Percentiles rank a stretch among this genome's conserved stretches.
These are phyloP conservation scores for Umbilicaria muhlenbergii DNA, from an alignment of 495 filamentous ascomycete species.

Conservation along the genomic window DNA sequence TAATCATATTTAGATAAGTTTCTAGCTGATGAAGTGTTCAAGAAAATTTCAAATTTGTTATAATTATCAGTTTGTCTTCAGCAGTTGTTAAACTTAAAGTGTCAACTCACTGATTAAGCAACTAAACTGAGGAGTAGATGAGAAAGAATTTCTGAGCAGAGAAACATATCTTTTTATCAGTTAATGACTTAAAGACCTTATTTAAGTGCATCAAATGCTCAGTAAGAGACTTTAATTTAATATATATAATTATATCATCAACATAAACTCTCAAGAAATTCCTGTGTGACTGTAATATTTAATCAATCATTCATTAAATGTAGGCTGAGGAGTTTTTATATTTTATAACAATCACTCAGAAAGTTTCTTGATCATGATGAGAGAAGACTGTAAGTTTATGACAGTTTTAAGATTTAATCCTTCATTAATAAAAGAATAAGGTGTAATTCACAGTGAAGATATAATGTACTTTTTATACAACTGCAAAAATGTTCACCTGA, in stretches of 20 bases:
- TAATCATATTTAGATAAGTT: not conserved
- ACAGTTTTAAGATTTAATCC: not conserved
- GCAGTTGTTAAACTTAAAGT: not conserved
- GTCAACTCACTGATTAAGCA: not conserved
- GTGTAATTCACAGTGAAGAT: not conserved
- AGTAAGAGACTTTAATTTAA: too few relatives aligned
- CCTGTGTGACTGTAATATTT: not conserved
- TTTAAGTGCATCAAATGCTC: too few relatives aligned
- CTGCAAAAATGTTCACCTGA: not conserved
- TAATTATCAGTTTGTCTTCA: not conserved
- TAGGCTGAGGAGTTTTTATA: not conserved
- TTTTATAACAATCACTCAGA: not conserved
- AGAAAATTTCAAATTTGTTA: not conserved
- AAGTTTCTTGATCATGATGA: not conserved
- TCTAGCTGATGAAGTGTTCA: not conserved
- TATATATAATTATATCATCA: conserved; percentile 1
- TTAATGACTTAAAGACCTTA: too few relatives aligned
- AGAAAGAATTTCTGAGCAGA: too few relatives aligned
- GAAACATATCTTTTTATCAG: too few relatives aligned
- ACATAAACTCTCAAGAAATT: not conserved
- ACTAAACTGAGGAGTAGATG: not conserved
- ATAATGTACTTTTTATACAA: not conserved
- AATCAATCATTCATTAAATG: not conserved
- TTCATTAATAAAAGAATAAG: conserved; percentile 1
- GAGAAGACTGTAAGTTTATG: not conserved